Base-by-base conservation (phyloP, 768 basidiomycete genomes). In the Lentinula lateritia region DNA sequence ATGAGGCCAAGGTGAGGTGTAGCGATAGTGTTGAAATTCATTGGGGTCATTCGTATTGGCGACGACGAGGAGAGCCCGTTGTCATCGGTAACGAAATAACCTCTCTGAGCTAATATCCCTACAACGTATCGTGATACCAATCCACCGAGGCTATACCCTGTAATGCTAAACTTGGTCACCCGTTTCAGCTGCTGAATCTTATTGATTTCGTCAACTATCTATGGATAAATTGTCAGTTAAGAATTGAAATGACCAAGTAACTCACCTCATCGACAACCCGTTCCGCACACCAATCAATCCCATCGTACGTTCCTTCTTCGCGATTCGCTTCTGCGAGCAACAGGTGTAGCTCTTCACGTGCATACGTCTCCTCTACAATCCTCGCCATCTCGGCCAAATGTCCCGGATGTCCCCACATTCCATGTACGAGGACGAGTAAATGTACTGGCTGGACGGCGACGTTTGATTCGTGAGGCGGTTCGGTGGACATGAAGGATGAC, bases 251-350 rank as follows among this genome's bases (percentile, higher is more conserved):
- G 16, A 2, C 66, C 77, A 39, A 23, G 23, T 23, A 23, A 23
- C 23, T 23, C 55, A 91, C 92, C 84, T 95, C 93, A 62, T 85
- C 76, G 4, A 90, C 84, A 38, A 93, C 84, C 34, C 93, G 78
- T 72, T 93, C 90, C 36, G 84, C 89, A 62, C 90, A 87, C 84
- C 89, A 90, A 69, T 93, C 92, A 18, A 93, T 83, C 1, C 92
- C 91, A 64, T 93, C 92, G 66, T 92, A 93, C 1, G 90, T 91
- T 8, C 79, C 80, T 35, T 85, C 81, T 38, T 84, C 84, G n/a
- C 75, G 69, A 68, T 92, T 90, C 2, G 87, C 82, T 66, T 89
- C 75, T 2, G 90, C 82, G 0, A 84, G 70, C n/a, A 92, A 71
- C 34, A 90, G 76, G 35, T 83, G 83, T 5, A 94, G 76, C 61